Percentiles rank a stretch among this genome's conserved stretches.
These are phyloP conservation scores for Agrocybe pediades DNA, from an alignment of 768 basidiomycete species.

Conservation along the genomic window DNA sequence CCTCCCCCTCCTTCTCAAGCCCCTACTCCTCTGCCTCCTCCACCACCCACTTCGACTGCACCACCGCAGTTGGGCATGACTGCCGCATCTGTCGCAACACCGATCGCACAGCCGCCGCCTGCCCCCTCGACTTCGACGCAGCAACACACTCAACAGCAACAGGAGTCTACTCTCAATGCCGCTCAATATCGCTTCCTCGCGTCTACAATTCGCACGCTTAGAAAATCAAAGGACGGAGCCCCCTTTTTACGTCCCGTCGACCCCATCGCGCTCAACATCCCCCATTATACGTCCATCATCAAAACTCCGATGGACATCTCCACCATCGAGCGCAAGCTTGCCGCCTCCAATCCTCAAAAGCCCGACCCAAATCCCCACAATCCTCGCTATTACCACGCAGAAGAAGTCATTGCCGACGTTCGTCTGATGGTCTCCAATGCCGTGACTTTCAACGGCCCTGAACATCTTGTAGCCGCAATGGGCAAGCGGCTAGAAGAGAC, in stretches of 20 bases:
- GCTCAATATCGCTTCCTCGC: slow-evolving; percentile 81
- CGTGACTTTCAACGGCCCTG: slow-evolving; percentile 89
- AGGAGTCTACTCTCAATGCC: slow-evolving; percentile 52
- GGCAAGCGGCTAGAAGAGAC: slow-evolving; percentile 81
- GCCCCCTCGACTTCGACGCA: slow-evolving; percentile 17
- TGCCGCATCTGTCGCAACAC: neutral
- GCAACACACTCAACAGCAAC: slow-evolving; percentile 14
- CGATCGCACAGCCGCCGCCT: too few relatives aligned
- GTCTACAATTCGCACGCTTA: slow-evolving; percentile 77
- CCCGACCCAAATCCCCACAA: slow-evolving; percentile 69
- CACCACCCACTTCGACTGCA: slow-evolving; percentile 22
- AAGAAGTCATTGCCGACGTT: slow-evolving; percentile 85
- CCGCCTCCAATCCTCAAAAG: slow-evolving; percentile 76
- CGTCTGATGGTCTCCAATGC: slow-evolving; percentile 89
- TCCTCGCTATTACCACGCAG: slow-evolving; percentile 75
- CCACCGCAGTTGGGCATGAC: slow-evolving; percentile 12
- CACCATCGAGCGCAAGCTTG: slow-evolving; percentile 88
- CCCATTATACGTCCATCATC: slow-evolving; percentile 87
- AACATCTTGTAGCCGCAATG: slow-evolving; percentile 77
- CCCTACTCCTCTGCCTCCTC: slow-evolving; percentile 30
- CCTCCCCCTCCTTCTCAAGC: slow-evolving; percentile 68
- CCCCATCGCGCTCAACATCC: slow-evolving; percentile 76
- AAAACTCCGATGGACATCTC: slow-evolving; percentile 93
- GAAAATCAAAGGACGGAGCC: slow-evolving; percentile 80
- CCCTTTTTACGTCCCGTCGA: slow-evolving; percentile 92